Conservation (phyloP, 805 yeast species). For the Candida ascalaphidarum region DNA sequence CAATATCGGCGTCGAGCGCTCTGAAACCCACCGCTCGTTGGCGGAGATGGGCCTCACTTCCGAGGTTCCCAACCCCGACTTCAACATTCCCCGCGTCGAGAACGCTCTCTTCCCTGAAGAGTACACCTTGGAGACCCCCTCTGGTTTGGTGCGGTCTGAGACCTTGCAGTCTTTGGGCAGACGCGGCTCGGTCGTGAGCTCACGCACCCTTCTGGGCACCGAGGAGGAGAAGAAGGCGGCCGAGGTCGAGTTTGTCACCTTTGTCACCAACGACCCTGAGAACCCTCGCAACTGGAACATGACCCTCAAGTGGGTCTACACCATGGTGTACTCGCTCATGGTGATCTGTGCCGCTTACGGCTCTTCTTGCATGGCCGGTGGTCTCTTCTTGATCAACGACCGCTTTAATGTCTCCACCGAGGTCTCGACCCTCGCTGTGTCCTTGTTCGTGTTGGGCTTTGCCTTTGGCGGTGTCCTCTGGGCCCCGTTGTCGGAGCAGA, state of each 20-base stretch:
- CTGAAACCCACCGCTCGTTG: slow-evolving; percentile 71
- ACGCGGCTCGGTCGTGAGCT: slow-evolving; percentile 8
- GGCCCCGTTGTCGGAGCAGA: slow-evolving; percentile 83
- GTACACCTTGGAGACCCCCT: slow-evolving; percentile 77
- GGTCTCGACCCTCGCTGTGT: slow-evolving; percentile 73
- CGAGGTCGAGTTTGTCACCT: slow-evolving; percentile 79
- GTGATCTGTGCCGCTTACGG: slow-evolving; percentile 92
- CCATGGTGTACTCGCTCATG: slow-evolving; percentile 56
- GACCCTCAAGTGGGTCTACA: slow-evolving; percentile 51
- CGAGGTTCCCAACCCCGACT: slow-evolving; percentile 46
- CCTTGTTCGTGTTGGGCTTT: slow-evolving; percentile 85
- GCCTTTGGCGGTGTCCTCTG: slow-evolving; percentile 80
- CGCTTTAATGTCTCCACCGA: slow-evolving; percentile 64
- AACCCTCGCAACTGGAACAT: slow-evolving; percentile 84
- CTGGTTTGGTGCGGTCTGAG: slow-evolving; percentile 79
- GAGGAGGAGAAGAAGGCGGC: slow-evolving; percentile 13
- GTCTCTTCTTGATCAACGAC: slow-evolving; percentile 58
- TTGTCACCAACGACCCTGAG: slow-evolving; percentile 69
- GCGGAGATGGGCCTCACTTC: slow-evolving; percentile 52
- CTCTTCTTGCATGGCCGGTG: slow-evolving; percentile 85
- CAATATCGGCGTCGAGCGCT: slow-evolving; percentile 40
- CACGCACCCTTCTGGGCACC: too few relatives aligned
- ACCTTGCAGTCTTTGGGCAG: slow-evolving; percentile 67
- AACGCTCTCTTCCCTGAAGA: slow-evolving; percentile 88
- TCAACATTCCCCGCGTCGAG: slow-evolving; percentile 34